phyloP scores from a whole-genome alignment of 208 protist genomes.

The Angomonas deanei region DNA sequence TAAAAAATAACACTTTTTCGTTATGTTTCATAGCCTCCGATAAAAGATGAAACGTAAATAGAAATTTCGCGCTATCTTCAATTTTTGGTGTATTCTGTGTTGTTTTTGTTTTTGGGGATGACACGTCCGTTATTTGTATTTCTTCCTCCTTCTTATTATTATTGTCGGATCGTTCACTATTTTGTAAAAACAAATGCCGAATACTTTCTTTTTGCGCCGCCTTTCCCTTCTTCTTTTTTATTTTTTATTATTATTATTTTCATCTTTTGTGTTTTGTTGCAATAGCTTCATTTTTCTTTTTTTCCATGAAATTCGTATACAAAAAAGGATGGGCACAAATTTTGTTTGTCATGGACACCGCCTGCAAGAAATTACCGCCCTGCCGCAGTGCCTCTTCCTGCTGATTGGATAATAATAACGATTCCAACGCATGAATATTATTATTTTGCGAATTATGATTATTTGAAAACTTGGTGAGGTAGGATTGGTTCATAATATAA shows the following conservation, averaged over 20 bases:
- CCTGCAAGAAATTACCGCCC: constrained; percentile 55
- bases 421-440: too few species aligned
- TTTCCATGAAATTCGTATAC: not conserved
- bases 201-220: not conserved
- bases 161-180: not conserved
- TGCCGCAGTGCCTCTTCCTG: too few species aligned
- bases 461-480: too few species aligned
- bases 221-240: not conserved
- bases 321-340: constrained; percentile 90
- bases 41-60: constrained; percentile 62
- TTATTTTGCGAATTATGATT: too few species aligned
- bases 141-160: not conserved
- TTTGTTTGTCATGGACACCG: constrained; percentile 76
- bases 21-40: constrained; percentile 36
- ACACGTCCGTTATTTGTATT: not conserved
- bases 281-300: not conserved
- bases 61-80: constrained; percentile 68
- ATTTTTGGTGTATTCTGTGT: constrained; percentile 32
- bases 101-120: not conserved
- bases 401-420: not conserved
- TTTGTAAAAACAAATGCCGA: too few species aligned
- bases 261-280: too few species aligned
- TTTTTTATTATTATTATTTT: too few species aligned
- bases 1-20: constrained; percentile 74
- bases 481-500: too few species aligned